phyloP scores from a whole-genome alignment of 2,329 filamentous ascomycete genomes.

The Cladophialophora immunda region DNA sequence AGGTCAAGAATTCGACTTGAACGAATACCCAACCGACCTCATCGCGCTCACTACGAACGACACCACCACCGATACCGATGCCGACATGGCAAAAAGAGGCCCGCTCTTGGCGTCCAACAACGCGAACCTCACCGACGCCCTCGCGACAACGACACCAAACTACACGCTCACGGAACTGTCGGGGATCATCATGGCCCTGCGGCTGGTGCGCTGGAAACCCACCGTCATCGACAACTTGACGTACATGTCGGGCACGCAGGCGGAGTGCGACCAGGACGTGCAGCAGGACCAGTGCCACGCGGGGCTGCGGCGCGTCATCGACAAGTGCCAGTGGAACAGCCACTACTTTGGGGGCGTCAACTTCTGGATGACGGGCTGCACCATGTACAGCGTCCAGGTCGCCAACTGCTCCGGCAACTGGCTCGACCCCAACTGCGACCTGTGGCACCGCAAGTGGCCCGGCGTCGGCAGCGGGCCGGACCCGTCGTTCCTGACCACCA shows the following conservation, averaged over 20 bases:
- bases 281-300: slow-evolving; percentile 19
- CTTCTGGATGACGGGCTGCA: slow-evolving; percentile 18
- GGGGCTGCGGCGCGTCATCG: slow-evolving; percentile 8
- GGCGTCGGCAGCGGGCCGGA: slow-evolving; percentile 10
- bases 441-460: slow-evolving; percentile 26
- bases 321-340: slow-evolving; percentile 24
- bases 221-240: slow-evolving; percentile 2
- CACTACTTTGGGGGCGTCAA: slow-evolving; percentile 25
- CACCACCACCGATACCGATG: not conserved
- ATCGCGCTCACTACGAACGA: not conserved
- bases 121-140: not conserved
- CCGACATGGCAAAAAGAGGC: too few species aligned
- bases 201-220: slow-evolving; percentile 4
- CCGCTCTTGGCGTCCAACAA: not conserved
- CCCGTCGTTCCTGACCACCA: not conserved
- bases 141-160: slow-evolving; percentile 6
- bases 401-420: slow-evolving; percentile 27
- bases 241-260: slow-evolving; percentile 19
- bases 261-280: slow-evolving; percentile 22
- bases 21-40: slow-evolving; percentile 8
- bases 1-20: not conserved
- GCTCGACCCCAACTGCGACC: slow-evolving; percentile 20
- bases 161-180: slow-evolving; percentile 26
- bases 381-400: slow-evolving; percentile 18
- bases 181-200: slow-evolving; percentile 16